Evolutionary conservation across 2,329 filamentous ascomycete species (phyloP), one percentile per base, ranked within the genome.

Genomic region (Cryoendolithus antarcticus): DNA sequence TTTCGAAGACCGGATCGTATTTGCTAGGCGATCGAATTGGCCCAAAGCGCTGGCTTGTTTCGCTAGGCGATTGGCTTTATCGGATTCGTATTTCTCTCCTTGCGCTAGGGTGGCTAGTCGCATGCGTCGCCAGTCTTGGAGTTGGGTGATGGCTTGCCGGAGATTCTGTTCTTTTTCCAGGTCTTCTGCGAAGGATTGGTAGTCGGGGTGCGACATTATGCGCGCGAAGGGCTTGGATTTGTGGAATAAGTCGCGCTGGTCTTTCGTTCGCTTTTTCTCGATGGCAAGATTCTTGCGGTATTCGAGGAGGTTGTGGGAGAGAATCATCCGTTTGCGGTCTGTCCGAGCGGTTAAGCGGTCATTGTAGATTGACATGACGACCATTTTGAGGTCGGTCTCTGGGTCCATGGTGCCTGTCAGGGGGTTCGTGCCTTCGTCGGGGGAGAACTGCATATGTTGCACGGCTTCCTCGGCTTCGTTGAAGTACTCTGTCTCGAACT

Each of bases 401-500:
- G 91, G 86, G 52, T 98, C 91, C 42, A 93, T 69, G 55, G 93
- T 81, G 44, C 84, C 82, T 0, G 86, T 94, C 2, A 72, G 67
- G 1, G 82, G 79, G 54, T 94, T 93, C 49, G 93, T 71, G 41
- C 91, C 91, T 62, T 95, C 89, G 19, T 91, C 91, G 0, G 91
- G 89, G 41, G 96, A 89, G 54, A 98, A 98, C 47, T 93, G 83
- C 88, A 98, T 96, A 47, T 93, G 80, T 59, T 98, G 91, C 2
- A 98, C 91, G 0, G 89, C 89, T 63, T 96, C 93, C 64, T 98
- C 91, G 1, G 91, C 91, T 54, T 98, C 91, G 54, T 98, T 98
- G 55, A 89, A 84, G 57, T 94, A 91, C 54, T 98, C 91, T 0
- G 85, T 95, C 68, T 98, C 91, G 48, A 98, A 98, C 56, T 98